phyloP scores from a whole-genome alignment of 352 stramenopile genomes.

The Phytophthora litchii region DNA sequence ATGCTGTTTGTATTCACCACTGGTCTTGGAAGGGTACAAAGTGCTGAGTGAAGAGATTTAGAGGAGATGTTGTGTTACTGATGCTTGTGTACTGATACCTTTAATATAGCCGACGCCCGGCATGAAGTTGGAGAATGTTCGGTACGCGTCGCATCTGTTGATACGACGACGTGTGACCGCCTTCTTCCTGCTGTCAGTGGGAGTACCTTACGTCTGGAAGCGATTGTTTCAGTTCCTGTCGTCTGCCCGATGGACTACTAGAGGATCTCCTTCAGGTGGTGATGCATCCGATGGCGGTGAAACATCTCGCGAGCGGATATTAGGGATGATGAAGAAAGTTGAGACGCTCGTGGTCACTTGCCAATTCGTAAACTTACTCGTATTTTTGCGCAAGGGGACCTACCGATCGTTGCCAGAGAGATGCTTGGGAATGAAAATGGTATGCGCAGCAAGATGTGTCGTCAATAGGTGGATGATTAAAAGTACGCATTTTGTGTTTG shows the following conservation, averaged over 20 bases:
- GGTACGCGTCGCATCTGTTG: constrained; percentile 55
- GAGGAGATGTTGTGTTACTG: neutral
- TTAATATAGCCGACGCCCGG: constrained; percentile 68
- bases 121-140: constrained; percentile 86
- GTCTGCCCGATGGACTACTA: constrained; percentile 48
- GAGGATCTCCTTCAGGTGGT: constrained; percentile 2
- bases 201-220: constrained; percentile 80
- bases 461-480: neutral
- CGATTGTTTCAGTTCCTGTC: constrained; percentile 67
- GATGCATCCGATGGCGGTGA: constrained; percentile 8
- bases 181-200: constrained; percentile 79
- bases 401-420: constrained; percentile 81
- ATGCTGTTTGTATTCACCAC: constrained; percentile 74
- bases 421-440: constrained; percentile 72
- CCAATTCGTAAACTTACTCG: constrained; percentile 74
- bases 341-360: constrained; percentile 71
- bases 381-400: constrained; percentile 72
- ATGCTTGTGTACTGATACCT: constrained; percentile 5
- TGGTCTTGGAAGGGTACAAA: constrained; percentile 58
- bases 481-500: constrained; percentile 12
- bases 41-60: neutral
- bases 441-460: constrained; percentile 25
- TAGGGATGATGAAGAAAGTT: constrained; percentile 72
- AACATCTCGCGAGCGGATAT: constrained; percentile 32
- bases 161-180: constrained; percentile 51